Conservation (phyloP, 108 stramenopile genomes). For the Pseudonitzschia multiseries region DNA sequence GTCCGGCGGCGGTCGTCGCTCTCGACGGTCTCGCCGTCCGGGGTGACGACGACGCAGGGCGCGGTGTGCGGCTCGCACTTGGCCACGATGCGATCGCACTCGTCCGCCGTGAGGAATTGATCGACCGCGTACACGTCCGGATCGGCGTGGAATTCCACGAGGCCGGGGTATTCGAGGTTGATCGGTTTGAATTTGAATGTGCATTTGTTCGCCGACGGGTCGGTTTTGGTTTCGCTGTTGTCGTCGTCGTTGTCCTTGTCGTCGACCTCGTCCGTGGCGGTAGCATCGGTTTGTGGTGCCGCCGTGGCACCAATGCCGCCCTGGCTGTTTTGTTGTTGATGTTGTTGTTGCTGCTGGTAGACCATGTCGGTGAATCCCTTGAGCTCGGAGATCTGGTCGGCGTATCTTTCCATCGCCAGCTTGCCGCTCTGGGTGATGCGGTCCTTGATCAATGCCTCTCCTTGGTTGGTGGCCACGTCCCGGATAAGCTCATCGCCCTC, state of each 20-base stretch:
- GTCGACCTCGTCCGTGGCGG: too few relatives aligned
- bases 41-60: constrained; percentile 12
- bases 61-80: constrained; percentile 23
- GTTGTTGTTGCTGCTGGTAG: background rate
- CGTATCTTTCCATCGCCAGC: background rate
- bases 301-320: too few relatives aligned
- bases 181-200: too few relatives aligned
- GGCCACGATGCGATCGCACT: constrained; percentile 48
- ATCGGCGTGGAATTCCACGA: constrained; percentile 29
- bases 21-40: background rate
- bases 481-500: constrained; percentile 17
- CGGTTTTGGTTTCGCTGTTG: background rate
- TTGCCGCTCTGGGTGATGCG: background rate
- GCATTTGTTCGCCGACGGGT: background rate
- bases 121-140: constrained; percentile 48
- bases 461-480: background rate
- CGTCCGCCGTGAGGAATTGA: constrained; percentile 39
- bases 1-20: constrained; percentile 40
- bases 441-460: constrained; percentile 18
- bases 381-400: constrained; percentile 32
- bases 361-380: constrained; percentile 43
- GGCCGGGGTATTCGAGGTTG: constrained; percentile 32
- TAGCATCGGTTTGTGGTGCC: too few relatives aligned
- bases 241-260: constrained; percentile 22
- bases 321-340: too few relatives aligned